Evolutionary conservation across 2,329 filamentous ascomycete genomes (phyloP).

Genomic region (Colletotrichum sp.): DNA sequence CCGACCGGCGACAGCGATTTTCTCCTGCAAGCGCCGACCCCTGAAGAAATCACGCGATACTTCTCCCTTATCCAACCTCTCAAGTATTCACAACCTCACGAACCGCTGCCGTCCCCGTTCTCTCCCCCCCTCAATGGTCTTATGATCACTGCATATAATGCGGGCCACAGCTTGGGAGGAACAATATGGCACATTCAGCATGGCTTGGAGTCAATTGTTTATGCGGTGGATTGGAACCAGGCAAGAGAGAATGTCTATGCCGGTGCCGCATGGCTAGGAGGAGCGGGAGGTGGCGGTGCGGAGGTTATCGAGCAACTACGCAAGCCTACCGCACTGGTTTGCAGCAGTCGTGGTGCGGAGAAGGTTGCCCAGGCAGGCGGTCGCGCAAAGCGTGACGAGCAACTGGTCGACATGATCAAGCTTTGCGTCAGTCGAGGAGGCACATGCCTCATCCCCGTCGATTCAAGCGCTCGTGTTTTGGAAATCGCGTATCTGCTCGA

Average conservation of each 20-base stretch:
- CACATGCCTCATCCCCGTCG: conserved; percentile 90
- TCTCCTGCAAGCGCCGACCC: conserved; percentile 72
- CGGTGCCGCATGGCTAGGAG: conserved; percentile 91
- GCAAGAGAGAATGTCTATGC: conserved; percentile 94
- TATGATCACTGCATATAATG: conserved; percentile 95
- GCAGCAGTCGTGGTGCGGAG: conserved; percentile 83
- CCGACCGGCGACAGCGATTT: conserved; percentile 58
- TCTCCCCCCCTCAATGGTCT: conserved; percentile 89
- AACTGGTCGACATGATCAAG: conserved; percentile 82
- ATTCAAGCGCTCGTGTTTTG: conserved; percentile 92
- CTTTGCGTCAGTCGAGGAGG: conserved; percentile 81
- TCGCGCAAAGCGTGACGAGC: conserved; percentile 82
- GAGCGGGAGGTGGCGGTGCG: conserved; percentile 77
- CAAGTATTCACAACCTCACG: conserved; percentile 96
- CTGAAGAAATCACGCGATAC: conserved; percentile 90
- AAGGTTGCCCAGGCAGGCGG: conserved; percentile 73
- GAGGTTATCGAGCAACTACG: conserved; percentile 94
- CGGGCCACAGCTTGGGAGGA: conserved; percentile 92
- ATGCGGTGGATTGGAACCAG: conserved; percentile 98
- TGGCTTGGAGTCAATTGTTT: conserved; percentile 94
- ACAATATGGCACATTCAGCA: conserved; percentile 99
- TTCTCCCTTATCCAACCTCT: conserved; percentile 90
- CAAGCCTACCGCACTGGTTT: conserved; percentile 92
- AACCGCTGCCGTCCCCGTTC: conserved; percentile 85
- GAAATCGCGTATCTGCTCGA: conserved; percentile 93